Evolutionary conservation across 2,329 filamentous ascomycete species (phyloP).

Genomic region (Fusarium chaquense): DNA sequence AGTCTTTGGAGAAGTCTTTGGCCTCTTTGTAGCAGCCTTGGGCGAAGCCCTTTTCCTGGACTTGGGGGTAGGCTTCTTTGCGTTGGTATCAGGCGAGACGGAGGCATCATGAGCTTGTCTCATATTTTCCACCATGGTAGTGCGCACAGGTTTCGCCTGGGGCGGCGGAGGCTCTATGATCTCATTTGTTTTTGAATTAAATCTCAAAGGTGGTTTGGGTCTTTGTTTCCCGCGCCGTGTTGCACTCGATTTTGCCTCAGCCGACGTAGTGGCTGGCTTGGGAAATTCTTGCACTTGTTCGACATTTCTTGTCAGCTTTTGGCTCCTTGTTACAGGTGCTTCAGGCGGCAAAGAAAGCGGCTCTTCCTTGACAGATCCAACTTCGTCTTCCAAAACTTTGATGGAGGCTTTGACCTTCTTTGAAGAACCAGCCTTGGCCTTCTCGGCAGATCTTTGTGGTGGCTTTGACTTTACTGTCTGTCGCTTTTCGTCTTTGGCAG

Average conservation of each 20-base stretch:
- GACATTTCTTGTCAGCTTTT: not conserved
- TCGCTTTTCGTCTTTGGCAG: not conserved
- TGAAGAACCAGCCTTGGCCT: not conserved
- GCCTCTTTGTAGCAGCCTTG: not conserved
- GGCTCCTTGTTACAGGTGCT: not conserved
- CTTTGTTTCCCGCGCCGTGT: conserved; percentile 51
- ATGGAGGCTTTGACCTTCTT: not conserved
- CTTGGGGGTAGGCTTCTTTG: conserved; percentile 21
- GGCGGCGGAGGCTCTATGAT: conserved; percentile 34
- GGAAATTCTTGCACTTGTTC: not conserved
- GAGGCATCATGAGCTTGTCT: conserved; percentile 27
- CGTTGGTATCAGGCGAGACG: conserved; percentile 27
- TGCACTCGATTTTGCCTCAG: not conserved
- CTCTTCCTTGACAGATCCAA: conserved; percentile 1
- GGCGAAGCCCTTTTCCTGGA: conserved; percentile 5
- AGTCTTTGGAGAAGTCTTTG: conserved; percentile 1
- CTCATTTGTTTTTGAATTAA: conserved; percentile 50
- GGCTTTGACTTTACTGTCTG: not conserved
- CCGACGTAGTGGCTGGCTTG: not conserved
- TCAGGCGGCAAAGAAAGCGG: not conserved
- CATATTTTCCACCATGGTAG: conserved; percentile 32
- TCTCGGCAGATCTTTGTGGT: not conserved
- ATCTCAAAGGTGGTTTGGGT: conserved; percentile 51
- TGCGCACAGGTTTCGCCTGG: conserved; percentile 10
- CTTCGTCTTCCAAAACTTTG: not conserved